Conservation (phyloP, 495 filamentous ascomycete genomes). For the Pseudoneurospora amorphoporcata region DNA sequence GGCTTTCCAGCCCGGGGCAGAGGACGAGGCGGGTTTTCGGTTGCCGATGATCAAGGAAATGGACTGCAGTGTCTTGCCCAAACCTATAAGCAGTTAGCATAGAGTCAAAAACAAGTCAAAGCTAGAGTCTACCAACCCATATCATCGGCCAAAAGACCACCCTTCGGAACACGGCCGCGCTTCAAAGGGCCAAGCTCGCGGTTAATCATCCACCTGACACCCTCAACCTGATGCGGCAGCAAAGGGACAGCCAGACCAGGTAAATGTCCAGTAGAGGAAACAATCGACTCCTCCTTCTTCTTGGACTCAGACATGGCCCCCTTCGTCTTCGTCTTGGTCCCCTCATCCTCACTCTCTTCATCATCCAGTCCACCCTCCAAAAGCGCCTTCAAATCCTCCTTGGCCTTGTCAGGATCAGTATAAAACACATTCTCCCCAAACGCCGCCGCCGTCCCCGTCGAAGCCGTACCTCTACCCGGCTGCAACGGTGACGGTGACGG, state of each 20-base stretch:
- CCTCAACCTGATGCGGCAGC: conserved; percentile 85
- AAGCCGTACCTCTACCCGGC: conserved; percentile 3
- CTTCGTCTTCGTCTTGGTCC: conserved; percentile 1
- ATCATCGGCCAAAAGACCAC: conserved; percentile 79
- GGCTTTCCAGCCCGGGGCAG: conserved; percentile 42
- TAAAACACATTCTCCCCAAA: conserved; percentile 52
- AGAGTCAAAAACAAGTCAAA: neutral
- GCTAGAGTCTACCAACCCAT: conserved; percentile 42
- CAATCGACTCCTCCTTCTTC: conserved; percentile 12
- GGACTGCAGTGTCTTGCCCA: conserved; percentile 78
- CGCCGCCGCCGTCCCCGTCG: conserved; percentile 20
- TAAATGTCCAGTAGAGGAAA: conserved; percentile 19
- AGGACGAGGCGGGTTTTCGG: conserved; percentile 48
- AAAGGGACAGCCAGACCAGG: conserved; percentile 80
- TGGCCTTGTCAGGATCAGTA: conserved; percentile 66
- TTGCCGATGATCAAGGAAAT: conserved; percentile 77
- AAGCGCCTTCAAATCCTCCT: conserved; percentile 76
- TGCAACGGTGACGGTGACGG: neutral
- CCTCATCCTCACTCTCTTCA: conserved; percentile 33
- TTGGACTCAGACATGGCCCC: neutral
- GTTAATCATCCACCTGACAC: conserved; percentile 84
- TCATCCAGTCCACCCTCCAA: conserved; percentile 83
- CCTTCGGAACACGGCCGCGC: conserved; percentile 68
- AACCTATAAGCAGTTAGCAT: neutral
- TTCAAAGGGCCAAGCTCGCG: conserved; percentile 75